Conservation (phyloP, 208 protist species). For the Acanthamoeba castellanii region DNA sequence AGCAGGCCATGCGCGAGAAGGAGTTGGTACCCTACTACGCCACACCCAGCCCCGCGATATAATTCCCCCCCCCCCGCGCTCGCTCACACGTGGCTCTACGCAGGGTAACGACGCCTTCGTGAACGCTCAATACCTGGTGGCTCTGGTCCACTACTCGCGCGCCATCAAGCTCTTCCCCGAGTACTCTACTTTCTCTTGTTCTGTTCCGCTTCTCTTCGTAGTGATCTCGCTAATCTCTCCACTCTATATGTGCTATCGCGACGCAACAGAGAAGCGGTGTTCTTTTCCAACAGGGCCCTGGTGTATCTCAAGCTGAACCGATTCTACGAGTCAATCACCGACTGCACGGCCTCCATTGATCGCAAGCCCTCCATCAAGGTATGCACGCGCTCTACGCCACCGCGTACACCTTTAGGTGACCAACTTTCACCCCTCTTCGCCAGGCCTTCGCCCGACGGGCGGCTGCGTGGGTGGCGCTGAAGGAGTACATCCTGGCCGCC, state of each 20-base stretch:
- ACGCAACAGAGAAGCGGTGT: conserved; percentile 22
- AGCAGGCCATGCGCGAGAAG: conserved; percentile 65
- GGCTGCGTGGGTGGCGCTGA: conserved; percentile 60
- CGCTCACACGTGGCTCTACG: neutral
- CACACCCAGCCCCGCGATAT: too few relatives aligned
- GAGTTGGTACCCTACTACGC: neutral
- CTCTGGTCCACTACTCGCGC: conserved; percentile 60
- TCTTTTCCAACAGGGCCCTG: conserved; percentile 64
- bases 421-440: neutral
- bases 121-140: conserved; percentile 7
- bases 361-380: conserved; percentile 58
- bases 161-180: conserved; percentile 60
- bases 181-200: neutral
- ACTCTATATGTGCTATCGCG: too few relatives aligned
- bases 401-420: too few relatives aligned
- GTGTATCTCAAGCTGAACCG: conserved; percentile 68
- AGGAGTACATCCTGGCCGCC: conserved; percentile 45
- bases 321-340: conserved; percentile 68
- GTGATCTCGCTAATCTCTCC: neutral
- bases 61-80: neutral
- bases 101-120: conserved; percentile 30
- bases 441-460: conserved; percentile 58
- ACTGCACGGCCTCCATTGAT: conserved; percentile 69
- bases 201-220: too few relatives aligned
- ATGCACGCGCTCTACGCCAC: neutral